Percentiles rank a stretch among this genome's conserved stretches.
Conservation (phyloP, 805 yeast genomes). For the Kuraishia piskuri region DNA sequence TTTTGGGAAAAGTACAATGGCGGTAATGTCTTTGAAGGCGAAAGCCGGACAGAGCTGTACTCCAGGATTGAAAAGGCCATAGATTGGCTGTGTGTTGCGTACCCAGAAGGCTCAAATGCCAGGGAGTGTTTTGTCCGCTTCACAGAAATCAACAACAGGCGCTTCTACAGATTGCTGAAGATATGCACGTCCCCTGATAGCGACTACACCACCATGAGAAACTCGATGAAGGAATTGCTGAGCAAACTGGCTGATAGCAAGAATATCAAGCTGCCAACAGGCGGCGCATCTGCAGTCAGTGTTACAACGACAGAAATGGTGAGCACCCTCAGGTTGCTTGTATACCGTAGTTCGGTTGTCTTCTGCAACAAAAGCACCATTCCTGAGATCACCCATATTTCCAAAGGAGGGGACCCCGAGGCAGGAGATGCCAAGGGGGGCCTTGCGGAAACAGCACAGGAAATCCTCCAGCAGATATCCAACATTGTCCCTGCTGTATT, state of each 20-base stretch:
- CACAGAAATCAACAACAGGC: constrained; percentile 44
- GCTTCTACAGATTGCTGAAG: constrained; percentile 48
- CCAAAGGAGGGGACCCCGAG: constrained; percentile 20
- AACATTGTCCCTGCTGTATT: constrained; percentile 53
- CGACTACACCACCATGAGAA: constrained; percentile 50
- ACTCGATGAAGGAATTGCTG: constrained; percentile 55
- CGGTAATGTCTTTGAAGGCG: constrained; percentile 17
- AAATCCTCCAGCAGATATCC: constrained; percentile 52
- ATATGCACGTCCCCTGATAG: constrained; percentile 47
- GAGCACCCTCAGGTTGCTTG: constrained; percentile 43
- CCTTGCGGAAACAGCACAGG: constrained; percentile 33
- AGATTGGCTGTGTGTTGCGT: constrained; percentile 49
- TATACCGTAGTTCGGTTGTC: constrained; percentile 54
- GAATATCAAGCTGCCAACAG: constrained; percentile 23
- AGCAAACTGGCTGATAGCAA: constrained; percentile 46
- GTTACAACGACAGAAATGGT: constrained; percentile 42
- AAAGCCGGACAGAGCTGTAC: constrained; percentile 6
- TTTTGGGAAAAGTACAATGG: constrained; percentile 37
- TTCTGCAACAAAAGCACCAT: constrained; percentile 62
- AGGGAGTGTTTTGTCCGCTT: constrained; percentile 44
- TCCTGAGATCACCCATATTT: constrained; percentile 37
- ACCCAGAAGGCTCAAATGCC: constrained; percentile 46
- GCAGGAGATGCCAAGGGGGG: constrained; percentile 22
- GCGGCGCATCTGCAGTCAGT: constrained; percentile 5
- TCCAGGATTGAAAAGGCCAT: constrained; percentile 44